Base-by-base conservation (phyloP, 495 filamentous ascomycete genomes). In the Jackrogersella multiformis region DNA sequence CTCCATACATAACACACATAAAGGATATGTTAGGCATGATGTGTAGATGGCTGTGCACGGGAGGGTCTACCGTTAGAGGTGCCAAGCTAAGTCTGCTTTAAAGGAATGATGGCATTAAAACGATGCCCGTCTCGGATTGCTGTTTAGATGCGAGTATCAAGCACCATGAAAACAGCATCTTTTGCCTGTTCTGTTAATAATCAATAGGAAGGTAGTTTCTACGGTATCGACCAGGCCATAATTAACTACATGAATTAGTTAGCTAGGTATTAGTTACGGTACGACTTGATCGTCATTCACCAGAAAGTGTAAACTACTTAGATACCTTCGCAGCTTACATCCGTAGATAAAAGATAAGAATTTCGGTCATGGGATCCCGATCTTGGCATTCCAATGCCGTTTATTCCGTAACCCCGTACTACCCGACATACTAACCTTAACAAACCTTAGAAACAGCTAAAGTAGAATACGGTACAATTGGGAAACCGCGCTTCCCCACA, bases 331-430 rank as follows among this genome's bases (percentile, higher is more conserved):
- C n/a, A n/a, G n/a, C n/a, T n/a, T n/a, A n/a, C n/a, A n/a, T n/a
- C n/a, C n/a, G n/a, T n/a, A n/a, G n/a, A n/a, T n/a, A n/a, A n/a
- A n/a, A n/a, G n/a, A n/a, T n/a, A n/a, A n/a, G n/a, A n/a, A n/a
- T n/a, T n/a, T n/a, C n/a, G n/a, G n/a, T n/a, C n/a, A n/a, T n/a
- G n/a, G n/a, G n/a, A n/a, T n/a, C n/a, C 24, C 55, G 53, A 61
- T 59, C 66, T 69, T 69, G 66, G 66, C 66, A 69, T 69, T 60
- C 60, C 55, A 69, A 59, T 68, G 54, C 66, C 66, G 60, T 51
- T 32, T 13, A 63, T 42, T 63, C 44, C 61, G 61, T 48, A 42
- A 10, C 41, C 32, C 39, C 55, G 53, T 24, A 28, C n/a, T 49
- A 23, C 44, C 44, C 44, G 44, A n/a, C 2, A 21, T 9, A 21